Conservation (phyloP, 225 moss, liverwort and hornwort genomes). For the Sphagnum tenellum region DNA sequence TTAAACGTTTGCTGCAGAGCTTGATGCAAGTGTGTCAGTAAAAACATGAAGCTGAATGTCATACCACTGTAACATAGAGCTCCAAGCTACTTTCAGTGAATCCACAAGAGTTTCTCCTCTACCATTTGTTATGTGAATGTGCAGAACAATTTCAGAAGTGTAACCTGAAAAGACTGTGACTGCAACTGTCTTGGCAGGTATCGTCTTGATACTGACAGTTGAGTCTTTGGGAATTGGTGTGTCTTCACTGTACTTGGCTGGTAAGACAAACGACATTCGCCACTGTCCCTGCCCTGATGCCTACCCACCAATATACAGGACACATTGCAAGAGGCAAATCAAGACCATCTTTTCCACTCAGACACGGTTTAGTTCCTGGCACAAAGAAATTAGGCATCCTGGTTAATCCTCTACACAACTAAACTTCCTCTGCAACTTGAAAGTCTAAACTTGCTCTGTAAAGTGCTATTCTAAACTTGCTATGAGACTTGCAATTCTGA, state of each 20-base stretch:
- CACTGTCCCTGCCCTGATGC: conserved; percentile 41
- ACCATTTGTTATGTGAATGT: neutral
- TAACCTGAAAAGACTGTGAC: conserved; percentile 69
- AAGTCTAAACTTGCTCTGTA: no score
- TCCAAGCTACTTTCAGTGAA: neutral
- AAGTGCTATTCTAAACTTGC: no score
- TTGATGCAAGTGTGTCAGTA: no score
- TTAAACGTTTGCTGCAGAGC: neutral
- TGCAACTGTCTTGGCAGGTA: conserved; percentile 69
- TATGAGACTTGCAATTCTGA: no score
- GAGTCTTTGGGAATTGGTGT: conserved; percentile 69
- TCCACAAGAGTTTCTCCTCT: neutral
- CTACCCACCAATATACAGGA: conserved; percentile 18
- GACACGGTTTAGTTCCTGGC: no score
- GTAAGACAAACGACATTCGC: conserved; percentile 86
- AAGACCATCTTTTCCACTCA: no score
- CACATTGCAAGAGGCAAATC: no score
- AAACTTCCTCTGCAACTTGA: no score
- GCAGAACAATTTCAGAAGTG: neutral
- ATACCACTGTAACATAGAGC: no score
- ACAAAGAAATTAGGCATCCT: no score
- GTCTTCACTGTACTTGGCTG: conserved; percentile 72
- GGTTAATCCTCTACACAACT: no score
- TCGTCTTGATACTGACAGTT: conserved; percentile 51
- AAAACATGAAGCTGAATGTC: no score